phyloP scores from a whole-genome alignment of 257 asterid species.

The Eustoma russellianum region DNA sequence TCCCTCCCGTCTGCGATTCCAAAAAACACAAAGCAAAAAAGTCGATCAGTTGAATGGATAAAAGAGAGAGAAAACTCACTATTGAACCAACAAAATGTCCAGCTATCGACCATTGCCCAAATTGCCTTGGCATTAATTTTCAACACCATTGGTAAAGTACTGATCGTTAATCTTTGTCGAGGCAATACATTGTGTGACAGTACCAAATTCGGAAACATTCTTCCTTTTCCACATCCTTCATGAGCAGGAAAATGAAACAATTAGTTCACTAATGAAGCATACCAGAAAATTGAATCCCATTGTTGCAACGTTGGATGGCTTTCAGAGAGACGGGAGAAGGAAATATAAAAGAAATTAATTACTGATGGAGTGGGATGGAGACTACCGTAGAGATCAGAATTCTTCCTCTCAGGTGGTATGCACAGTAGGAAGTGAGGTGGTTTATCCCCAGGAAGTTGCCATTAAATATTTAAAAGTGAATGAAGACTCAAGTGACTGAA shows the following conservation, averaged over 20 bases:
- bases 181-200: conserved; percentile 59
- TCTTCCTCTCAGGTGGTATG: conserved; percentile 55
- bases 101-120: background rate
- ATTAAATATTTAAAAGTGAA: conserved; percentile 12
- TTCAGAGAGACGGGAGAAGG: background rate
- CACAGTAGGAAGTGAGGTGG: conserved; percentile 51
- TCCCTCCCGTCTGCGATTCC: conserved; percentile 56
- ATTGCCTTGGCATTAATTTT: conserved; percentile 66
- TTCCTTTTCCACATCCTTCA: conserved; percentile 70
- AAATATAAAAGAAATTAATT: background rate
- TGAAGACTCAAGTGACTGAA: conserved; percentile 25
- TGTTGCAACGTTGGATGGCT: no score
- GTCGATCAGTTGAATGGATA: background rate
- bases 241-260: background rate
- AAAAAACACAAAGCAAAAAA: background rate
- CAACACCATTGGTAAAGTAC: conserved; percentile 53
- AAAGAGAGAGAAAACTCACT: background rate
- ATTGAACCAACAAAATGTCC: background rate
- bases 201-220: conserved; percentile 44
- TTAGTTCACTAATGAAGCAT: background rate
- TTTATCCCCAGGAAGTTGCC: conserved; percentile 27
- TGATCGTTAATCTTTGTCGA: conserved; percentile 61
- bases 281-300: background rate
- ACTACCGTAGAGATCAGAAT: conserved; percentile 59
- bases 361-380: background rate